Evolutionary conservation across 176 grass and related monocot genomes (phyloP).

Genomic region (Musa itinerans): DNA sequence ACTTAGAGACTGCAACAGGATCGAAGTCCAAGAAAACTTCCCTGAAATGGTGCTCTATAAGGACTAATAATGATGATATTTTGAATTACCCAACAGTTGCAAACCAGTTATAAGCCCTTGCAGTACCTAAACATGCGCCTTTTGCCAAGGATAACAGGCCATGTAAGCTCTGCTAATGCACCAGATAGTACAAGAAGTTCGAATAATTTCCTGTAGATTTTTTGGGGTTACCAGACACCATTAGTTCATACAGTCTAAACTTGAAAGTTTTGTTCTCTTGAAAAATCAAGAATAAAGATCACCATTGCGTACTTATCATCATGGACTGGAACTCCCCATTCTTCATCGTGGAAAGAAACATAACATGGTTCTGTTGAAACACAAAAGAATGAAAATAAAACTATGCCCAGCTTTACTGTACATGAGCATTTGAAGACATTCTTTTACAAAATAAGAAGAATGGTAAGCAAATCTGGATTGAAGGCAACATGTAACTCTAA

Average conservation of each 20-base stretch:
- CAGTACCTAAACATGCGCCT: slow-evolving; percentile 77
- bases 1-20: slow-evolving; percentile 43
- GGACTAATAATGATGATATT: not conserved
- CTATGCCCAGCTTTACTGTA: slow-evolving; percentile 2
- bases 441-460: too few relatives aligned
- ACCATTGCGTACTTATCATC: slow-evolving; percentile 49
- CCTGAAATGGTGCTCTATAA: slow-evolving; percentile 32
- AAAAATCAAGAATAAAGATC: not conserved
- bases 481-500: not conserved
- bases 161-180: slow-evolving; percentile 80
- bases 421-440: not conserved
- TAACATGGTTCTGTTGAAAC: slow-evolving; percentile 57
- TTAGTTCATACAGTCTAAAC: too few relatives aligned
- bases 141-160: slow-evolving; percentile 79
- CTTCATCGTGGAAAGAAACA: slow-evolving; percentile 81
- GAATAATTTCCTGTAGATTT: slow-evolving; percentile 34
- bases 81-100: not conserved
- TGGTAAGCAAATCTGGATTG: too few relatives aligned
- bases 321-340: slow-evolving; percentile 86
- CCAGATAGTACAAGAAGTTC: slow-evolving; percentile 77
- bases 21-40: slow-evolving; percentile 80
- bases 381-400: slow-evolving; percentile 10
- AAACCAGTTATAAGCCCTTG: not conserved
- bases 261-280: too few relatives aligned
- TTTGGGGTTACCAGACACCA: too few relatives aligned